Percentiles rank a stretch among this genome's conserved stretches.
Conservation (phyloP, 2,329 filamentous ascomycete species). For the Metarhizium humberi region DNA sequence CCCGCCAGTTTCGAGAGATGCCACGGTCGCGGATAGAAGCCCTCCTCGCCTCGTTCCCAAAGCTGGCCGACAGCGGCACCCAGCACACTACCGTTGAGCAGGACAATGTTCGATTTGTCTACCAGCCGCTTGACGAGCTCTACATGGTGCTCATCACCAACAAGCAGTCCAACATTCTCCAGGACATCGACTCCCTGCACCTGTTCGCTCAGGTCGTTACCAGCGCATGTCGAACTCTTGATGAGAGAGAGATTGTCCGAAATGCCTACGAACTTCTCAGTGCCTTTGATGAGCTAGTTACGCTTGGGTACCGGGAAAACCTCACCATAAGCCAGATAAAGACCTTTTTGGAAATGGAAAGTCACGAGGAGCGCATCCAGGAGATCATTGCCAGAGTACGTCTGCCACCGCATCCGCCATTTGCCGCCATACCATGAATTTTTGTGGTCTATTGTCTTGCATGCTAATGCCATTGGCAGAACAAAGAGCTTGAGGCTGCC, state of each 20-base stretch:
- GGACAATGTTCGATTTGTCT: conserved; percentile 98
- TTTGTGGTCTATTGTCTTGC: not conserved
- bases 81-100: conserved; percentile 98
- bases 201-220: conserved; percentile 96
- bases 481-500: conserved; percentile 96
- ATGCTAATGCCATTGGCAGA: conserved; percentile 42
- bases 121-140: conserved; percentile 96
- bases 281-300: conserved; percentile 95
- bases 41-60: conserved; percentile 92
- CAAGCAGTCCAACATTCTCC: conserved; percentile 96
- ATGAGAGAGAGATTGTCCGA: conserved; percentile 88
- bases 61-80: conserved; percentile 89
- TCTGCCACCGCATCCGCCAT: not conserved
- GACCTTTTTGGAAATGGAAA: conserved; percentile 99
- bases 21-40: conserved; percentile 93
- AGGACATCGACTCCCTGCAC: conserved; percentile 97
- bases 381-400: conserved; percentile 87
- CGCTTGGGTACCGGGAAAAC: conserved; percentile 92
- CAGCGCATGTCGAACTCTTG: conserved; percentile 89
- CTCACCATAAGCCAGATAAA: conserved; percentile 95
- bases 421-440: not conserved
- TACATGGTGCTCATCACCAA: conserved; percentile 99
- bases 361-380: conserved; percentile 96
- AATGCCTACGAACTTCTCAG: conserved; percentile 95
- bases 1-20: conserved; percentile 96